Percentiles rank a stretch among this genome's conserved stretches.
Evolutionary conservation across 768 basidiomycete genomes (phyloP).

Genomic region (Suillus subalutaceus): DNA sequence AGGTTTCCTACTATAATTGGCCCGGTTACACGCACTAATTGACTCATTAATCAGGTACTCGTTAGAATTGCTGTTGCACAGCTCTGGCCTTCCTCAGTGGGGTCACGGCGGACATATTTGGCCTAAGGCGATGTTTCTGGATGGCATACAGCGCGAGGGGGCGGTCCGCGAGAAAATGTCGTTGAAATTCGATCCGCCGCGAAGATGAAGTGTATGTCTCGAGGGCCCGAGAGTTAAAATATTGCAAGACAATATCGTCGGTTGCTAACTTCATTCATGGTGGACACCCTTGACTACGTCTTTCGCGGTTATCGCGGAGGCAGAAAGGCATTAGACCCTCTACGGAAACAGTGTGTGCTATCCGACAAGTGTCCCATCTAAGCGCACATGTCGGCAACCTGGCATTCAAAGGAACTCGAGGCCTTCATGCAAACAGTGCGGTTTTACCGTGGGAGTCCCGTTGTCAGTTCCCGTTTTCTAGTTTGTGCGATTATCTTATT

Average conservation of each 20-base stretch:
- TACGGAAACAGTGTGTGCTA: background rate
- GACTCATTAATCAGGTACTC: background rate
- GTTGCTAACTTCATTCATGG: background rate
- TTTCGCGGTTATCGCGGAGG: background rate
- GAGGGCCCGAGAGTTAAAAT: background rate
- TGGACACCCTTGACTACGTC: background rate
- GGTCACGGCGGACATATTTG: background rate
- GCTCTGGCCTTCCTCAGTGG: background rate
- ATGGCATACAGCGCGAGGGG: background rate
- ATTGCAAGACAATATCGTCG: background rate
- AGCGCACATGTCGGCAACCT: background rate
- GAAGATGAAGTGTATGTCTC: background rate
- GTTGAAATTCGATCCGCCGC: background rate
- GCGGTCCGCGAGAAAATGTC: background rate
- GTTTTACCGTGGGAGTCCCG: background rate
- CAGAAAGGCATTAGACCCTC: background rate
- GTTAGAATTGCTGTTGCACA: background rate
- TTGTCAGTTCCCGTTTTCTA: background rate
- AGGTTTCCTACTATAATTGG: background rate
- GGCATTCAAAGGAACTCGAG: background rate
- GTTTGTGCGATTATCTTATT: background rate
- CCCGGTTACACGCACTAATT: background rate
- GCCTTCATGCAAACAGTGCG: background rate
- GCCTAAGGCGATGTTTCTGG: background rate
- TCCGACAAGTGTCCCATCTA: background rate